Conservation (phyloP, 192 early-diverging fungal genomes). For the Backusella sp. region DNA sequence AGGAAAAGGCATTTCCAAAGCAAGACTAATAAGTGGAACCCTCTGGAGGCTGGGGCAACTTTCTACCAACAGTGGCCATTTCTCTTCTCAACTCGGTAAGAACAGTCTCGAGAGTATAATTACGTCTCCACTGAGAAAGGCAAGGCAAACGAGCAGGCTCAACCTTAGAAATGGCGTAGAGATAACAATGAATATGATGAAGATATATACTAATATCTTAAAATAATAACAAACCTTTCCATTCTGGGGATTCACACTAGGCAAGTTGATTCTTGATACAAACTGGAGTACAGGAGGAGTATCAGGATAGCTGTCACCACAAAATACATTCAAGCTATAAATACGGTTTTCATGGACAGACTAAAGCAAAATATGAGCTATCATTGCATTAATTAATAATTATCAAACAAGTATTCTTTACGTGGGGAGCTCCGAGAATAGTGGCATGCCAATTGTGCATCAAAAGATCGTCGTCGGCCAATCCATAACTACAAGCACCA, state of each 20-base stretch:
- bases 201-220: not conserved
- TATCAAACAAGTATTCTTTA: slow-evolving; percentile 33
- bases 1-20: not conserved
- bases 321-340: slow-evolving; percentile 83
- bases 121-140: slow-evolving; percentile 84
- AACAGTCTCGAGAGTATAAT: slow-evolving; percentile 75
- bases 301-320: slow-evolving; percentile 86
- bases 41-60: slow-evolving; percentile 88
- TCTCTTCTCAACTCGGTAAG: slow-evolving; percentile 82
- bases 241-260: slow-evolving; percentile 78
- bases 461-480: slow-evolving; percentile 78
- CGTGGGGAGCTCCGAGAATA: slow-evolving; percentile 85
- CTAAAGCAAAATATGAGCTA: slow-evolving; percentile 38
- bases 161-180: slow-evolving; percentile 47
- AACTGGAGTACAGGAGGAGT: slow-evolving; percentile 78
- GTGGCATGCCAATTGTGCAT: slow-evolving; percentile 89
- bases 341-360: slow-evolving; percentile 96
- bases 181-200: not conserved
- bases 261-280: slow-evolving; percentile 80
- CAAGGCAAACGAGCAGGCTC: slow-evolving; percentile 61
- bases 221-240: slow-evolving; percentile 59
- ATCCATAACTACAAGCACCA: slow-evolving; percentile 91
- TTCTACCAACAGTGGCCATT: slow-evolving; percentile 84
- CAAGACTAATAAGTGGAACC: slow-evolving; percentile 54
- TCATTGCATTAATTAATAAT: not conserved